phyloP scores from a whole-genome alignment of 441 rosid genomes.

The Hura crepitans region DNA sequence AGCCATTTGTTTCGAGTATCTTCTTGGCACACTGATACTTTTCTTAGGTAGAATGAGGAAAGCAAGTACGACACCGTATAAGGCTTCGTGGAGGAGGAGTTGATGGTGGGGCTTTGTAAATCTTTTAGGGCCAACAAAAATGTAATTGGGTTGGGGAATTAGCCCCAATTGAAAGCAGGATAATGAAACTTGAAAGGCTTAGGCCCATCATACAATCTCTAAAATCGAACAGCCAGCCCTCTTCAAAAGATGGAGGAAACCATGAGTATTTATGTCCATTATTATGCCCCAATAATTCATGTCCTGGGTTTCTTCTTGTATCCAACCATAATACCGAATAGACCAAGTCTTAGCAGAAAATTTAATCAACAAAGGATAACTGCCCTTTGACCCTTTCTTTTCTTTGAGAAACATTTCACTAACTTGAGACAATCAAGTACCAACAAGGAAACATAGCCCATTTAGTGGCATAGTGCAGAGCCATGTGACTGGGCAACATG shows the following conservation, averaged over 20 bases:
- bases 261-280: too few relatives aligned
- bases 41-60: neutral
- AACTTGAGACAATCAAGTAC: neutral
- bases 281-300: too few relatives aligned
- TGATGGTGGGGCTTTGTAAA: neutral
- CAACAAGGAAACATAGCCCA: neutral
- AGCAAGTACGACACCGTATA: neutral
- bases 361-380: neutral
- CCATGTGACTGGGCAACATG: slow-evolving; percentile 16
- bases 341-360: neutral
- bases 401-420: neutral
- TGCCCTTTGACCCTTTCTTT: too few relatives aligned
- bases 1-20: slow-evolving; percentile 38
- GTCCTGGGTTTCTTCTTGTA: too few relatives aligned
- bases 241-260: too few relatives aligned
- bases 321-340: neutral
- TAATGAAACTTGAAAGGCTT: too few relatives aligned
- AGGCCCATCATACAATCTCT: too few relatives aligned
- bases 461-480: slow-evolving; percentile 4
- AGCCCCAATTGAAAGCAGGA: too few relatives aligned
- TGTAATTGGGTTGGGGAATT: neutral
- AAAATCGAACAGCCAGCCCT: too few relatives aligned
- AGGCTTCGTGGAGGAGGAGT: neutral
- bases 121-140: neutral
- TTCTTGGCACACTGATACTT: too few relatives aligned